Conservation (phyloP, 2,329 filamentous ascomycete species). For the Stagonosporopsis rhizophila region DNA sequence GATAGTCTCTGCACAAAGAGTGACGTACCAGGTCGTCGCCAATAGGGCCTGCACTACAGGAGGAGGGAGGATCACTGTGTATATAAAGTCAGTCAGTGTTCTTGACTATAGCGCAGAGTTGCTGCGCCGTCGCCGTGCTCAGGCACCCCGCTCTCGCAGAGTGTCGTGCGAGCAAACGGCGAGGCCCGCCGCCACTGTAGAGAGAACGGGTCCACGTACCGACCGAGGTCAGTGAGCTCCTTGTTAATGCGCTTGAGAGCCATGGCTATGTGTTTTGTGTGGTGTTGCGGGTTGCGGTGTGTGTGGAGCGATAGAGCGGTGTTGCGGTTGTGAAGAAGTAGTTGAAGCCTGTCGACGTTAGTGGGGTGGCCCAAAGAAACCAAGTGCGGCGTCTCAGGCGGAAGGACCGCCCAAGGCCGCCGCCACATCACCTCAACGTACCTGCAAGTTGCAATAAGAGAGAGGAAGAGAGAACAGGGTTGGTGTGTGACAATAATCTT, state of each 20-base stretch:
- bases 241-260: constrained; percentile 95
- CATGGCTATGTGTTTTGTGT: constrained; percentile 60
- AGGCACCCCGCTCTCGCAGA: constrained; percentile 43
- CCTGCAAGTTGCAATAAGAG: constrained; percentile 11
- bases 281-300: constrained; percentile 30
- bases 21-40: constrained; percentile 94
- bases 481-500: neutral
- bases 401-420: constrained; percentile 31
- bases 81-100: constrained; percentile 42
- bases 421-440: constrained; percentile 16
- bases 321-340: constrained; percentile 42
- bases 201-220: constrained; percentile 60
- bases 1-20: constrained; percentile 29
- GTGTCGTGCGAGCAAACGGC: constrained; percentile 49
- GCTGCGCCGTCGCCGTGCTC: constrained; percentile 23
- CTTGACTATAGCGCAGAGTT: constrained; percentile 16
- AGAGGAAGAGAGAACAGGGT: constrained; percentile 9
- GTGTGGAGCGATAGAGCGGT: constrained; percentile 27
- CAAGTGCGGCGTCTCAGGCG: constrained; percentile 47
- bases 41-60: constrained; percentile 95
- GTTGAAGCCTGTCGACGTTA: constrained; percentile 28
- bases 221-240: constrained; percentile 88
- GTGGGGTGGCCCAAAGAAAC: constrained; percentile 46
- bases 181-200: constrained; percentile 16
- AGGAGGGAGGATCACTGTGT: constrained; percentile 91